Percentiles rank a stretch among this genome's conserved stretches.
These are phyloP conservation scores for Alternaria ethzedia DNA, from an alignment of 2,329 filamentous ascomycete species.

Conservation along the genomic window DNA sequence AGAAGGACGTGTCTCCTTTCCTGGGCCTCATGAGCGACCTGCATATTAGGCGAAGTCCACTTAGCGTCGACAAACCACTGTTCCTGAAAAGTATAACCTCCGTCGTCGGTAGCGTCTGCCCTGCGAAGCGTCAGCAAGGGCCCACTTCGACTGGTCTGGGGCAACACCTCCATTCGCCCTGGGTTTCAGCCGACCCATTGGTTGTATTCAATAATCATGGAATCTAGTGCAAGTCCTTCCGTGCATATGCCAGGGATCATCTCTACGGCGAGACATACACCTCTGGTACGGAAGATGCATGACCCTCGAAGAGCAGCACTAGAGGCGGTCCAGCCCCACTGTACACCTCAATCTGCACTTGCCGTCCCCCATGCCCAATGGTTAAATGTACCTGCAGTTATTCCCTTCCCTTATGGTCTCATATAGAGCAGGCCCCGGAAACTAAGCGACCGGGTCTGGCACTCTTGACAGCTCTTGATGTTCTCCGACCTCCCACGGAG, in stretches of 20 bases:
- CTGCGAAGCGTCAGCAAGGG: background rate
- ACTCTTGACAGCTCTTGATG: conserved; percentile 7
- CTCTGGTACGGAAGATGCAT: conserved; percentile 6
- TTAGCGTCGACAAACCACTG: background rate
- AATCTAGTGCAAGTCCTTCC: conserved; percentile 9
- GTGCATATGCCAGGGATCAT: conserved; percentile 7
- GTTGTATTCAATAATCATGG: background rate
- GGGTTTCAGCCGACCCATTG: conserved; percentile 10
- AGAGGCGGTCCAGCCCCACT: conserved; percentile 5
- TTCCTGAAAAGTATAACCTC: conserved; percentile 8
- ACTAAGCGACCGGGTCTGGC: background rate
- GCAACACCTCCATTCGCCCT: background rate
- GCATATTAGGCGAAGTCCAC: conserved; percentile 8
- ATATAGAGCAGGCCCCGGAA: conserved; percentile 5
- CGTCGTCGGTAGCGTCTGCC: background rate
- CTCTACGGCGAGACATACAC: conserved; percentile 1
- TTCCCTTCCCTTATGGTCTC: conserved; percentile 7
- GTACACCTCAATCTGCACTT: conserved; percentile 3
- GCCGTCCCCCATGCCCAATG: conserved; percentile 3
- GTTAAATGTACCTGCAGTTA: conserved; percentile 1
- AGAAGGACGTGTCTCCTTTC: background rate
- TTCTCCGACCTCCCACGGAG: background rate
- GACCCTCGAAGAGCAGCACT: conserved; percentile 5
- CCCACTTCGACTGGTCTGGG: conserved; percentile 7
- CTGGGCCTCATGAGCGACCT: background rate